Conservation (phyloP, 192 early-diverging fungal genomes). For the Backusella westeae region DNA sequence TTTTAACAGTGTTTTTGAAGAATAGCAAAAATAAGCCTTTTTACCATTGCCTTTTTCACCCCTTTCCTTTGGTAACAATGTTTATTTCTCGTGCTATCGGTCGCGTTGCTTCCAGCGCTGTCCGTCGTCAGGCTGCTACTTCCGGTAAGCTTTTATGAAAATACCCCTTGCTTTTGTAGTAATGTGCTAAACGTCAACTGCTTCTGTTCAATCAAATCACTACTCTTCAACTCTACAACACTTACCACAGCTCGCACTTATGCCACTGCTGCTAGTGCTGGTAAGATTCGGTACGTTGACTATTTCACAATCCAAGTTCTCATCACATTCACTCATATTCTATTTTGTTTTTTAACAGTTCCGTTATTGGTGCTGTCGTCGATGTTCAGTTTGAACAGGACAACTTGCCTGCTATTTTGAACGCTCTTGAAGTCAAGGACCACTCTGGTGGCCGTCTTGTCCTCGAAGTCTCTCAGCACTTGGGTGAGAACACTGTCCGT, state of each 20-base stretch:
- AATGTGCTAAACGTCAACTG: not conserved
- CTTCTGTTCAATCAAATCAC: not conserved
- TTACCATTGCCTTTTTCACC: constrained; percentile 12
- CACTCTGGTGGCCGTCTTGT: constrained; percentile 82
- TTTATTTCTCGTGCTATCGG: constrained; percentile 31
- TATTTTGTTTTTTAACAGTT: constrained; percentile 56
- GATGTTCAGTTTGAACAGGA: constrained; percentile 95
- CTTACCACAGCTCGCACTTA: constrained; percentile 45
- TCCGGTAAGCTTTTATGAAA: constrained; percentile 3
- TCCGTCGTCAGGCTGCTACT: constrained; percentile 24
- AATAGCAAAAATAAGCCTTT: constrained; percentile 22
- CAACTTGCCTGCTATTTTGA: constrained; percentile 91
- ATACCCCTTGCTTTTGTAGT: not conserved
- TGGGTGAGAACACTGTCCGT: constrained; percentile 98
- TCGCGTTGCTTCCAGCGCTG: constrained; percentile 23
- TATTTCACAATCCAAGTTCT: not conserved
- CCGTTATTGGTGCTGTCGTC: constrained; percentile 98
- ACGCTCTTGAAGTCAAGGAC: constrained; percentile 93
- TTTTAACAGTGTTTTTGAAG: not conserved
- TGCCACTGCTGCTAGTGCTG: constrained; percentile 17
- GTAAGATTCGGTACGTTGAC: constrained; percentile 31
- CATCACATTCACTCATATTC: not conserved
- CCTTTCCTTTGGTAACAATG: constrained; percentile 26
- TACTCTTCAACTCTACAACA: not conserved
- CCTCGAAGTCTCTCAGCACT: constrained; percentile 95